Percentiles rank a stretch among this genome's conserved stretches.
Evolutionary conservation across 441 rosid genomes (phyloP).

Genomic region (Cnidoscolus chayamansa): DNA sequence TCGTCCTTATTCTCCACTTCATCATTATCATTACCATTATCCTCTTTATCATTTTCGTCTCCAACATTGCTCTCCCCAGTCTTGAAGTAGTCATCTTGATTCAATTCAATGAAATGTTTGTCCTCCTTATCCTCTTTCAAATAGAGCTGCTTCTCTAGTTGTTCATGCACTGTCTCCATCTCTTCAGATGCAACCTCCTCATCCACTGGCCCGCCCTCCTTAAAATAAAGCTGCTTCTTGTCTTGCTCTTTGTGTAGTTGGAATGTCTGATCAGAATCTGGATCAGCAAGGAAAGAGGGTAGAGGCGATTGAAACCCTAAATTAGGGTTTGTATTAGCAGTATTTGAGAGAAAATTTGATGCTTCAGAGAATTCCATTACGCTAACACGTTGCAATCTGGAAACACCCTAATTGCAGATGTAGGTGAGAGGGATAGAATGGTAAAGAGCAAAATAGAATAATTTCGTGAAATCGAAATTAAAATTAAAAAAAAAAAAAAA

Average conservation of each 20-base stretch:
- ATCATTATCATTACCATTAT: conserved; percentile 24
- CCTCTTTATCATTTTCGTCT: background rate
- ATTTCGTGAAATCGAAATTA: background rate
- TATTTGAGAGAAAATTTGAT: conserved; percentile 6
- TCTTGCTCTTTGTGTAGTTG: conserved; percentile 15
- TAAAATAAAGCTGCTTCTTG: conserved; percentile 18
- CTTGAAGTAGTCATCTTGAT: conserved; percentile 18
- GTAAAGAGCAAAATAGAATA: background rate
- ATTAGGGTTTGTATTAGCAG: background rate
- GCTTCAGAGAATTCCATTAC: conserved; percentile 26
- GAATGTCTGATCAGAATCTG: conserved; percentile 24
- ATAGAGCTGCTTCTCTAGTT: conserved; percentile 8
- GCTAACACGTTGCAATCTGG: conserved; percentile 29
- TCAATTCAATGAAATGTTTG: conserved; percentile 13
- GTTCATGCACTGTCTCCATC: conserved; percentile 3
- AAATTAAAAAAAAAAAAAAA: background rate
- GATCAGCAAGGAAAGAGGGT: conserved; percentile 13
- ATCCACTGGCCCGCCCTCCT: conserved; percentile 6
- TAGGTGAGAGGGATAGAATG: background rate
- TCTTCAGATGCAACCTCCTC: background rate
- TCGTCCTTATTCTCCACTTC: conserved; percentile 25
- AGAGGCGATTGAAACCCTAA: conserved; percentile 22
- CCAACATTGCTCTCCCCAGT: conserved; percentile 18
- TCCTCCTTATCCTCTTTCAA: conserved; percentile 24
- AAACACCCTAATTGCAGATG: conserved; percentile 35